Percentiles rank a stretch among this genome's conserved stretches.
Conservation (phyloP, 2,329 filamentous ascomycete species). For the Pyrenochaeta sp. region DNA sequence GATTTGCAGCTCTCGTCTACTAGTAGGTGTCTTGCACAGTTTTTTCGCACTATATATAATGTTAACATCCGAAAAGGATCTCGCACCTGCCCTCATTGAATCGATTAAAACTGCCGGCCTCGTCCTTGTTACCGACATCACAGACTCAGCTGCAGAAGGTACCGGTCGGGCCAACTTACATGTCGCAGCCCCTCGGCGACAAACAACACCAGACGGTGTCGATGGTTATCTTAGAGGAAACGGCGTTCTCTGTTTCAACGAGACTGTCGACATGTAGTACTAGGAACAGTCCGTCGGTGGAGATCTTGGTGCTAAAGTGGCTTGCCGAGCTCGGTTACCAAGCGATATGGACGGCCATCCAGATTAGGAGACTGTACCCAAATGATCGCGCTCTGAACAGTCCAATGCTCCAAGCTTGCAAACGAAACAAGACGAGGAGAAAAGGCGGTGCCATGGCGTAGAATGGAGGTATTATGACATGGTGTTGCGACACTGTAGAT, state of each 20-base stretch:
- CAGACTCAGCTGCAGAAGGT: constrained; percentile 59
- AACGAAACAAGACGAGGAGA: too few species aligned
- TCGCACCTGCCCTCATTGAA: constrained; percentile 90
- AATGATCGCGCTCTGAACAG: too few species aligned
- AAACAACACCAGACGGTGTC: constrained; percentile 76
- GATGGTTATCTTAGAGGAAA: constrained; percentile 87
- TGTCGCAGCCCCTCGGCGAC: constrained; percentile 50
- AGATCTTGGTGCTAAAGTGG: too few species aligned
- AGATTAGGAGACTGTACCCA: too few species aligned
- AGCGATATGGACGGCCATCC: too few species aligned
- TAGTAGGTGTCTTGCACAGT: constrained; percentile 67
- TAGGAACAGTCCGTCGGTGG: neutral
- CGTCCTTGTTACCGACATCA: constrained; percentile 89
- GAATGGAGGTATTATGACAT: too few species aligned
- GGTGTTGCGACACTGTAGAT: too few species aligned
- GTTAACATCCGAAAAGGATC: constrained; percentile 67
- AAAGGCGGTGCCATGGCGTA: too few species aligned
- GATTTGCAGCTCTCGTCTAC: constrained; percentile 84
- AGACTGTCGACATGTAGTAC: constrained; percentile 71
- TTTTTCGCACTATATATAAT: neutral
- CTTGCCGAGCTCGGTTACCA: too few species aligned
- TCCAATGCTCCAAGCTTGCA: too few species aligned
- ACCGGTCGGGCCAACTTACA: constrained; percentile 46
- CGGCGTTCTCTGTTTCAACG: constrained; percentile 90
- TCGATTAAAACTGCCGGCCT: constrained; percentile 94